Base-by-base conservation (phyloP, 2,329 filamentous ascomycete species). In the Epichloe coenophiala region DNA sequence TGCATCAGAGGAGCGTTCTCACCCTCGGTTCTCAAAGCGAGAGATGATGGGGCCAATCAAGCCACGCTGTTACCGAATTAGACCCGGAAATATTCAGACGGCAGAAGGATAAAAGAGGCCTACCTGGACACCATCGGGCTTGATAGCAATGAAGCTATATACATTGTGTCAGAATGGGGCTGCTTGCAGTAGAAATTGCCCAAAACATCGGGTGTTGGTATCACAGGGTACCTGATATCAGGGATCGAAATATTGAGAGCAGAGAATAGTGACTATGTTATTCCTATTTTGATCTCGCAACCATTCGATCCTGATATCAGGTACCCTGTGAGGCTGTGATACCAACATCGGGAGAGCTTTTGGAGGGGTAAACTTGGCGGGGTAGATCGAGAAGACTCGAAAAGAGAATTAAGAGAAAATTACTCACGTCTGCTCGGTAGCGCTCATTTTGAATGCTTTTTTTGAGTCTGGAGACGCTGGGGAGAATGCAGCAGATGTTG, bases 71-170 rank as follows among this genome's bases (percentile, higher is more conserved):
- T 47, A 8, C 15, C 5, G 23, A 36, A 38, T 49, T 31, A 49
- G 47, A 37, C 31, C 9, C 21, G 33, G 5, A 36, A 4, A 13
- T 13, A 15, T 40, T 37, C 13, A 9, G 12, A 40, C 17, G 15
- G 3, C 39, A 31, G 21, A 42, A n/a, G 23, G 11, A 13, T 2
- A 43, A 33, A 35, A 15, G 8, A 47, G 52, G 31, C 75, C 62
- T 84, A 95, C 89, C 84, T 96, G 93, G 76, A 97, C 93, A 73
- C 93, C 93, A 77, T 97, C 93, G 65, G 91, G 93, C 89, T 98
- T 98, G 83, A 98, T 88, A 71, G 93, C 93, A 81, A 97, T 97
- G 87, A 97, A 97, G 78, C 91, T 97, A 66, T 61, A 61, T 13
- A 48, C 35, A 50, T 54, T 54, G 42, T 49, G 58, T 66, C 52